These are phyloP conservation scores for Pouteria glomerata DNA, from an alignment of 148 eudicot genomes.

Conservation along the genomic window DNA sequence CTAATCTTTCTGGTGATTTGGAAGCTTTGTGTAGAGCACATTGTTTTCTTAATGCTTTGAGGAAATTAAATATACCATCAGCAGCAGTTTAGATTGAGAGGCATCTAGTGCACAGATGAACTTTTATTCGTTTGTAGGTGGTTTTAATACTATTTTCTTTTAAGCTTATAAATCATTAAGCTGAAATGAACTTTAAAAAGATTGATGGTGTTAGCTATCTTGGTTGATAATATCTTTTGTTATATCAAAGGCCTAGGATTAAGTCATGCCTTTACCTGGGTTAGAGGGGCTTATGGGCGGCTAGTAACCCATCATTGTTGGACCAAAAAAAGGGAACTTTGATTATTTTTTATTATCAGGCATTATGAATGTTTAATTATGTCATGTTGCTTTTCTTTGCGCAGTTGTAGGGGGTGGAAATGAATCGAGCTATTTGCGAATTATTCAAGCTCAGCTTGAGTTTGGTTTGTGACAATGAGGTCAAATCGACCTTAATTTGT, in stretches of 20 bases:
- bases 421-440: no score
- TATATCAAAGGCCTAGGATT: background rate
- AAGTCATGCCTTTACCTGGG: background rate
- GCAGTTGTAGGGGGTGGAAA: no score
- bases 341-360: background rate
- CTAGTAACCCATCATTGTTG: background rate
- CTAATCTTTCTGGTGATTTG: background rate
- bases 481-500: no score
- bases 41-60: background rate
- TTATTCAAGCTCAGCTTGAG: no score
- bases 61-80: background rate
- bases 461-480: no score
- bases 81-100: background rate
- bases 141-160: background rate
- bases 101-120: background rate
- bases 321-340: background rate
- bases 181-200: background rate
- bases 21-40: background rate
- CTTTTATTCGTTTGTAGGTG: background rate
- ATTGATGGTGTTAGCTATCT: background rate
- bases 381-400: background rate
- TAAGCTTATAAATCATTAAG: background rate
- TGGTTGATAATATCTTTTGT: background rate
- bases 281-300: background rate
- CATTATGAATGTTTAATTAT: background rate